Conservation (phyloP, 129 eudicot species). For the Logfia minima region DNA sequence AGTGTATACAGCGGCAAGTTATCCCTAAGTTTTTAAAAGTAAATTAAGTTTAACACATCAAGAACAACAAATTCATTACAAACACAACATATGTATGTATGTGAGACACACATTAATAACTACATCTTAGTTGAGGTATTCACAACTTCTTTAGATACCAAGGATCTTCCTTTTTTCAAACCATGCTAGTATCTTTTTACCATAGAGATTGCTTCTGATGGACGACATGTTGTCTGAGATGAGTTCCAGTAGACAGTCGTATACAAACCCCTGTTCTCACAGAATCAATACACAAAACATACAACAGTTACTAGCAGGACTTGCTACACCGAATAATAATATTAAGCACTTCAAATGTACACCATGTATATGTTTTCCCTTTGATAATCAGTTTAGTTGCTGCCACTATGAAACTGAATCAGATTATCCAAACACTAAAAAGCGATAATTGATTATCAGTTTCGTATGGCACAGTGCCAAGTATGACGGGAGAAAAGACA, state of each 20-base stretch:
- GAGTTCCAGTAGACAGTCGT: conserved; percentile 35
- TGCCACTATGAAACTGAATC: neutral
- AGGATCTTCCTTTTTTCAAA: conserved; percentile 47
- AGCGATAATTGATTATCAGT: neutral
- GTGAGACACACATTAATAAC: conserved; percentile 21
- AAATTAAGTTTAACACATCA: conserved; percentile 21
- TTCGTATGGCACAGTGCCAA: neutral
- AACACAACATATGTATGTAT: conserved; percentile 26
- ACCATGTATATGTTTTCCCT: neutral
- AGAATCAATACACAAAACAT: conserved; percentile 15
- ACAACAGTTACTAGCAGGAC: neutral
- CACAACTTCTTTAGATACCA: conserved; percentile 32
- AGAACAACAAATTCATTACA: conserved; percentile 32
- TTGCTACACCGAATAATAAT: neutral
- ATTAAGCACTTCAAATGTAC: neutral
- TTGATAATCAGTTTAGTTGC: too few relatives aligned
- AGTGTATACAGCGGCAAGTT: conserved; percentile 27
- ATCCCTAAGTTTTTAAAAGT: conserved; percentile 20
- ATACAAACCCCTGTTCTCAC: conserved; percentile 46
- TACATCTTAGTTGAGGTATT: conserved; percentile 25
- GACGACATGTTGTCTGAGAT: conserved; percentile 40
- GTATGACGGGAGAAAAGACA: neutral
- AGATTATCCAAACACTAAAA: neutral
- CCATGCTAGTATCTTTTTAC: conserved; percentile 58
- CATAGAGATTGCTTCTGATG: conserved; percentile 58